Evolutionary conservation across 23 red algal genomes (phyloP), one percentile per base, ranked within the genome.

Genomic region (Agarophyton chilense): DNA sequence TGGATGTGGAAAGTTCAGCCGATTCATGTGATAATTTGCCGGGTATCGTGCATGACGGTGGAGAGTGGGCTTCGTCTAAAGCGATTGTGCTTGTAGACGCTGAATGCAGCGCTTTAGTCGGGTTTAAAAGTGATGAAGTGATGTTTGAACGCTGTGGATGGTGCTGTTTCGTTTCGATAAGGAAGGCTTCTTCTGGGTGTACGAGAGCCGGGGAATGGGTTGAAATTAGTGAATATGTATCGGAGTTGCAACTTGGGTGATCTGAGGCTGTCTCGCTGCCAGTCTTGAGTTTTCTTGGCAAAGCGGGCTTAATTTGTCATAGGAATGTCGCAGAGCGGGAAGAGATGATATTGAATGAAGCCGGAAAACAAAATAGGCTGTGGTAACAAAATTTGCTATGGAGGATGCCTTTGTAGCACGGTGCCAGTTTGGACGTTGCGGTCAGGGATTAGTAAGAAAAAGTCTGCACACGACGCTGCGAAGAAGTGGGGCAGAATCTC

Each of bases 381-480:
- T 53, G 16, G 63, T 87, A 64, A 87, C 51, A 41, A 87, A 40
- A 52, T 87, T 87, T 34, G 82, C 16, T 68, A 22, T 26, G 64
- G 26, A 1, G 64, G 43, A 28, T 74, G 52, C 36, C 82, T 58
- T 25, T 74, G 62, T 31, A 74, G 82, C 28, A 87, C 82, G 9
- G 82, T 87, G 4, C 54, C 47, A 24, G 64, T 55, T 17, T 49
- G 62, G 8, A 87, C 26, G 44, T 87, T 87, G 43, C 43, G 62
- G 49, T 87, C 82, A 10, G 64, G 22, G 13, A 87, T 10, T 16
- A 87, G 50, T 38, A 87, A 24, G 52, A 87, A 36, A 74, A 73
- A 87, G 67, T 87, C 82, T 74, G 82, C 82, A 16, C 36, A 44
- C 14, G 82, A 87, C 0, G 60, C 45, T 31, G 64, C 82, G 82